Evolutionary conservation across 768 basidiomycete genomes (phyloP).

Genomic region (Phaffia australis): DNA sequence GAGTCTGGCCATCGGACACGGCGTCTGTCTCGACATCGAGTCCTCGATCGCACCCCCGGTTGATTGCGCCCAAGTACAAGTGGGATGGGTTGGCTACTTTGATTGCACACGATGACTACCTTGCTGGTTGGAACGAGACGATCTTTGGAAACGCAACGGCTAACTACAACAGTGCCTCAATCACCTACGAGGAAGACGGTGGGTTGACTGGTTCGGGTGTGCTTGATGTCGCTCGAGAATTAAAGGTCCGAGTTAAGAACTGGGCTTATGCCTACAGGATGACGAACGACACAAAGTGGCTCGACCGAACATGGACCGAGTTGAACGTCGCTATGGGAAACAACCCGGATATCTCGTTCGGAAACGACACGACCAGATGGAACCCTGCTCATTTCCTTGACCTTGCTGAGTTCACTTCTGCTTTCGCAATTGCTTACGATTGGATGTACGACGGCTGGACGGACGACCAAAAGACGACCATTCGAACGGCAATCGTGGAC

Average conservation of each 20-base stretch:
- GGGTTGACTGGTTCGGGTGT: slow-evolving; percentile 61
- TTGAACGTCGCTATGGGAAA: slow-evolving; percentile 71
- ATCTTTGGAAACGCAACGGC: slow-evolving; percentile 79
- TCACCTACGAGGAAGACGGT: slow-evolving; percentile 63
- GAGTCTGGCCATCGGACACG: slow-evolving; percentile 71
- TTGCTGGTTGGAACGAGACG: slow-evolving; percentile 75
- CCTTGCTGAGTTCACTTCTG: slow-evolving; percentile 62
- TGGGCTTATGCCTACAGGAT: slow-evolving; percentile 81
- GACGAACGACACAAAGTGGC: slow-evolving; percentile 86
- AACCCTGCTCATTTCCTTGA: slow-evolving; percentile 82
- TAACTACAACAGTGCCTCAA: slow-evolving; percentile 55
- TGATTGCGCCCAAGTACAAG: slow-evolving; percentile 84
- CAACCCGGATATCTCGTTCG: slow-evolving; percentile 51
- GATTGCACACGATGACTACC: slow-evolving; percentile 73
- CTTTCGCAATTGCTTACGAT: slow-evolving; percentile 87
- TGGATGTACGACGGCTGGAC: slow-evolving; percentile 86
- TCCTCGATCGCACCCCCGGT: slow-evolving; percentile 71
- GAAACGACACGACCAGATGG: slow-evolving; percentile 58
- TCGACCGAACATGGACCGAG: slow-evolving; percentile 72
- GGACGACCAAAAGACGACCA: slow-evolving; percentile 55
- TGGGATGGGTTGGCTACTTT: slow-evolving; percentile 71
- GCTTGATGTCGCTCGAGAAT: slow-evolving; percentile 73
- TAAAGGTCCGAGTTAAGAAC: slow-evolving; percentile 85
- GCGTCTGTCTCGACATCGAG: slow-evolving; percentile 49
- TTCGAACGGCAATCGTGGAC: slow-evolving; percentile 60